Percentiles rank a stretch among this genome's conserved stretches.
These are phyloP conservation scores for Geranium incanum DNA, from an alignment of 441 rosid species.

Conservation along the genomic window DNA sequence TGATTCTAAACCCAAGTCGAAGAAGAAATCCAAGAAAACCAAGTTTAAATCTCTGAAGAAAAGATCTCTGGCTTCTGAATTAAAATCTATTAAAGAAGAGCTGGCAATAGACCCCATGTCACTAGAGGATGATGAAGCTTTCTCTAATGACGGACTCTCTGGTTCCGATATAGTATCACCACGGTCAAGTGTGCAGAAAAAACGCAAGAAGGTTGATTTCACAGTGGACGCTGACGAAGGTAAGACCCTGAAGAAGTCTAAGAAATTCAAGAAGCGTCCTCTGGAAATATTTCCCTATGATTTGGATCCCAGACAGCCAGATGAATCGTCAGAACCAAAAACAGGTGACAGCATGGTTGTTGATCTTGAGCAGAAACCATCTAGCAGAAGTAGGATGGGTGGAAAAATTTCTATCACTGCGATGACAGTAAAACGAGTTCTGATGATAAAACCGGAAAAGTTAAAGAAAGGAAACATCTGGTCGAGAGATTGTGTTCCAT, in stretches of 20 bases:
- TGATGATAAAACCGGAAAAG: slow-evolving; percentile 84
- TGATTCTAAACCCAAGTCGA: slow-evolving; percentile 58
- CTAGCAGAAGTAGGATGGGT: slow-evolving; percentile 59
- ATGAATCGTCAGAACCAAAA: slow-evolving; percentile 36
- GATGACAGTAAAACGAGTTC: slow-evolving; percentile 78
- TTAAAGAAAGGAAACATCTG: slow-evolving; percentile 82
- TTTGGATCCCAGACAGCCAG: slow-evolving; percentile 38
- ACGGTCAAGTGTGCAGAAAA: slow-evolving; percentile 40
- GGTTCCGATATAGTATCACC: slow-evolving; percentile 47
- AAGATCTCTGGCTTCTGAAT: slow-evolving; percentile 67
- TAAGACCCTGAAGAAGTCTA: slow-evolving; percentile 61
- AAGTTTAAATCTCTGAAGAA: slow-evolving; percentile 89
- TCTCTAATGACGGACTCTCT: slow-evolving; percentile 40
- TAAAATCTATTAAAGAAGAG: slow-evolving; percentile 52
- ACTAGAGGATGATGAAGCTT: slow-evolving; percentile 54
- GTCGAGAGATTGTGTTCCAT: slow-evolving; percentile 93
- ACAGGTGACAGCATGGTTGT: slow-evolving; percentile 29
- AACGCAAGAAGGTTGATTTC: slow-evolving; percentile 59
- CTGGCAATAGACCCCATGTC: slow-evolving; percentile 42
- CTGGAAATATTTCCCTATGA: slow-evolving; percentile 33
- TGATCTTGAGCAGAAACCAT: slow-evolving; percentile 62
- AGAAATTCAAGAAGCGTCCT: slow-evolving; percentile 54
- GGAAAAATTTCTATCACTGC: slow-evolving; percentile 76
- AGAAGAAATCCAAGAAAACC: slow-evolving; percentile 87
- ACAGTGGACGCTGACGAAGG: slow-evolving; percentile 39